These are phyloP conservation scores for Nakaseomyces sp. DNA, from an alignment of 1,139 yeast species.

Conservation along the genomic window DNA sequence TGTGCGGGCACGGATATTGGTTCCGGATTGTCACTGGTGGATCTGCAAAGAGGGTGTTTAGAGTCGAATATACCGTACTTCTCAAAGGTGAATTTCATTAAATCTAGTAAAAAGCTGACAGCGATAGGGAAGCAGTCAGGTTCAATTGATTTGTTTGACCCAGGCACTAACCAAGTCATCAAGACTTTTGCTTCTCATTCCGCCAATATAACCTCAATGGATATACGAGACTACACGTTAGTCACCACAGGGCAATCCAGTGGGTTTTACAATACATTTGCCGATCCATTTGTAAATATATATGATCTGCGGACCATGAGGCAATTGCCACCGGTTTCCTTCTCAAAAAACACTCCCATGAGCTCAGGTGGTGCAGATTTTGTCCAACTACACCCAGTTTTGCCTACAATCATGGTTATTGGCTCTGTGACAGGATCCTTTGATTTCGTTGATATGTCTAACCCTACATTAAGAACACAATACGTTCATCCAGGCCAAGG, in stretches of 20 bases:
- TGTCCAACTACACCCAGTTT: conserved; percentile 77
- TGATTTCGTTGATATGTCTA: conserved; percentile 75
- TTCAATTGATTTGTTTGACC: conserved; percentile 68
- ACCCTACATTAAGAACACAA: conserved; percentile 59
- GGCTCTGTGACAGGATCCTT: conserved; percentile 74
- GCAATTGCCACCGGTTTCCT: conserved; percentile 72
- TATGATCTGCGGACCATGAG: conserved; percentile 72
- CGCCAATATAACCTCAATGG: conserved; percentile 68
- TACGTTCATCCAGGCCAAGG: conserved; percentile 46
- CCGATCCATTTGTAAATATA: conserved; percentile 77
- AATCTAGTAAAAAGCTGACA: conserved; percentile 40
- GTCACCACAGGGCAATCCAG: conserved; percentile 77
- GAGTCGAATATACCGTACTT: conserved; percentile 34
- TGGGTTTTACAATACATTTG: conserved; percentile 43
- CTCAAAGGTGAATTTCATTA: conserved; percentile 36
- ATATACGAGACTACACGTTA: conserved; percentile 63
- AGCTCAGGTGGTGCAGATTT: conserved; percentile 78
- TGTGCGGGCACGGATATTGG: conserved; percentile 37
- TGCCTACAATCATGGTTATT: conserved; percentile 69
- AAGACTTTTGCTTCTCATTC: conserved; percentile 65
- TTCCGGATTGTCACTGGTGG: conserved; percentile 46
- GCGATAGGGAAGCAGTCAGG: conserved; percentile 66
- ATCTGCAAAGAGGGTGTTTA: conserved; percentile 41
- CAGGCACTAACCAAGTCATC: conserved; percentile 45
- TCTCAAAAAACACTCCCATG: conserved; percentile 33